phyloP scores from a whole-genome alignment of 106 monocot genomes.

The Dendrobium catenatum region DNA sequence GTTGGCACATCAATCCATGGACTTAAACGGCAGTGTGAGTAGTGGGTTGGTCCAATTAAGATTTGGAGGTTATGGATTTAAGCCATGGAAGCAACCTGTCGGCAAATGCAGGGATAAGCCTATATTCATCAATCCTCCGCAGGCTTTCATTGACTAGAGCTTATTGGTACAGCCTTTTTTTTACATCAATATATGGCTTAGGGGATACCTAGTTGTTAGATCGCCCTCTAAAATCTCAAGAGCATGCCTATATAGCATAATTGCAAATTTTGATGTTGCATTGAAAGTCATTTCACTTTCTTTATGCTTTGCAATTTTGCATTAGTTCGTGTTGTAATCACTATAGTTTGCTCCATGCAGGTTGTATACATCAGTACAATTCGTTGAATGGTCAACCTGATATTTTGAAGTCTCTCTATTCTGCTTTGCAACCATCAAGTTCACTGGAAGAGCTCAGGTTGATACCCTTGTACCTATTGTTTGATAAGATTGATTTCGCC shows the following conservation, averaged over 20 bases:
- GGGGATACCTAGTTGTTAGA: neutral
- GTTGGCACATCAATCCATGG: neutral
- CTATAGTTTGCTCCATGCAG: constrained; percentile 22
- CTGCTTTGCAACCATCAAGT: constrained; percentile 84
- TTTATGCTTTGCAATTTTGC: neutral
- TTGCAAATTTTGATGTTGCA: neutral
- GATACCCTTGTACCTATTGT: neutral
- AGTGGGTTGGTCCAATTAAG: neutral
- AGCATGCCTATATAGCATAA: neutral
- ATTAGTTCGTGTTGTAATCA: constrained; percentile 1
- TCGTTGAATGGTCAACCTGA: constrained; percentile 87
- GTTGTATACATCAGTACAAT: constrained; percentile 88
- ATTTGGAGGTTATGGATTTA: neutral
- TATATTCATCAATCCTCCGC: neutral
- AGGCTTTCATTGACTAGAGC: neutral
- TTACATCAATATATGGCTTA: neutral
- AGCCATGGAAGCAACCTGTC: neutral
- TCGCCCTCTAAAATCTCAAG: constrained; percentile 1
- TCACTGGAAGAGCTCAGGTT: constrained; percentile 76
- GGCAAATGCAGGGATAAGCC: neutral
- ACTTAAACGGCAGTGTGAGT: neutral
- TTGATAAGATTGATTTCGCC: neutral
- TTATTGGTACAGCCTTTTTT: neutral
- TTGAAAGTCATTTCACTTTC: neutral
- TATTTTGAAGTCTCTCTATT: constrained; percentile 80